Evolutionary conservation across 2,329 filamentous ascomycete genomes (phyloP), one percentile per base, ranked within the genome.

Genomic region (Beauveria sp.): DNA sequence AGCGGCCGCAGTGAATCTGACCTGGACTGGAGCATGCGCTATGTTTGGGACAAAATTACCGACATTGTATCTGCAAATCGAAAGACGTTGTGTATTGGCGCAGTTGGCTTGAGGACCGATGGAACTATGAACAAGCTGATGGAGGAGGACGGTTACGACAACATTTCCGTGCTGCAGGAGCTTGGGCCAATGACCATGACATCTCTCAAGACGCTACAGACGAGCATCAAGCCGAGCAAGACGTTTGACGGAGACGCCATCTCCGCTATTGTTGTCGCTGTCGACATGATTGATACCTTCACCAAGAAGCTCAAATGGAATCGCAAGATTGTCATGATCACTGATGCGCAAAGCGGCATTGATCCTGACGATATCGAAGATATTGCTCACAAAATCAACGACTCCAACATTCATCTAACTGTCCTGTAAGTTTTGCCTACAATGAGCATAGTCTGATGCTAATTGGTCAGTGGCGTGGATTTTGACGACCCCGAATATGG

Each of bases 401-500:
- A 88, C 9, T 84, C 88, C 43, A 83, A 83, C 3, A 95, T 98
- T 63, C 85, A 95, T 65, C 78, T 99, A 49, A 82, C 88, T 1
- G 77, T 98, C 12, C 76, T 98, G 88, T 92, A 74, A 74, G 88
- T 81, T 4, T 12, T 9, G 4, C 9, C 3, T 7, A n/a, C 22
- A 2, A 12, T n/a, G n/a, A 6, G n/a, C 14, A 18, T 7, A 4
- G 46, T 24, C 3, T 8, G 5, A 38, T 38, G 53, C 68, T 73
- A 63, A 73, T 60, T 49, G 42, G 9, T 16, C 48, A 93, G 89
- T 60, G 95, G 95, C 16, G 85, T 96, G 20, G 95, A 99, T 72
- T 98, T 99, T 73, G 92, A 99, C 71, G 92, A 97, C 72, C 72
- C 85, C 1, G 92, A 96, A 2, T 96, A 88, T 70, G 93, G 93